A percentile compares a stretch with the other conserved stretches of the same genome.
These are phyloP conservation scores for Rhodotorula toruloides DNA, from an alignment of 768 basidiomycete genomes.

Conservation along the genomic window DNA sequence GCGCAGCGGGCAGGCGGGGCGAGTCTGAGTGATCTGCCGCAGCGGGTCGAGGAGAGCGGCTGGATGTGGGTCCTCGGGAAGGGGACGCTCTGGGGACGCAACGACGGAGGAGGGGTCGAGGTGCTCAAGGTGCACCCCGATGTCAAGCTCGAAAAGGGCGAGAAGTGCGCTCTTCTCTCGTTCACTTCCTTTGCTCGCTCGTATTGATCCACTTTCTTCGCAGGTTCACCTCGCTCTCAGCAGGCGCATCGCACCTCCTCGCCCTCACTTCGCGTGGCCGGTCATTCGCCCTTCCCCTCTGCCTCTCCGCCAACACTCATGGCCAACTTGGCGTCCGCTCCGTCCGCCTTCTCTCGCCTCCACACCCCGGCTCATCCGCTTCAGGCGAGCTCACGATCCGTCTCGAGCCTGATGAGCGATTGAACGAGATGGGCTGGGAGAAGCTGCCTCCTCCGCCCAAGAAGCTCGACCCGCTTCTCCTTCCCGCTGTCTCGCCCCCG, in stretches of 20 bases:
- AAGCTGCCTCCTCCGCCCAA: constrained; percentile 53
- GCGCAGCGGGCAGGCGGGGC: constrained; percentile 52
- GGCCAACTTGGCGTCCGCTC: constrained; percentile 78
- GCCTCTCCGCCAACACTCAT: constrained; percentile 66
- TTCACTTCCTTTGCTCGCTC: neutral
- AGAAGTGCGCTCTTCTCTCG: constrained; percentile 54
- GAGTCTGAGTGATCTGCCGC: neutral
- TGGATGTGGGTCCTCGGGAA: constrained; percentile 43
- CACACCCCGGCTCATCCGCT: constrained; percentile 11
- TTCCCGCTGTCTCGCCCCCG: neutral
- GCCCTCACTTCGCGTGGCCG: constrained; percentile 57
- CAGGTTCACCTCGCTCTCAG: constrained; percentile 68
- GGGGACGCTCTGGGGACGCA: constrained; percentile 53
- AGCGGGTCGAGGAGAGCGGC: constrained; percentile 53
- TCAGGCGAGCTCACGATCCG: constrained; percentile 37
- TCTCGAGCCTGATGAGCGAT: constrained; percentile 31
- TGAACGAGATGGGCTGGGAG: constrained; percentile 23
- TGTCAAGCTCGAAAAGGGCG: constrained; percentile 58
- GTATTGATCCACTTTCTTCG: neutral
- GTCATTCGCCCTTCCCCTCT: constrained; percentile 70
- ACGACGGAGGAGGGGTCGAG: constrained; percentile 54
- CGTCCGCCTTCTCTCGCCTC: constrained; percentile 51
- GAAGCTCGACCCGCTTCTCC: constrained; percentile 50
- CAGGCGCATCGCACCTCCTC: constrained; percentile 59
- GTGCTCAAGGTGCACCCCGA: constrained; percentile 56